phyloP scores from a whole-genome alignment of 768 basidiomycete species.

The Thelephora aurantiotincta region DNA sequence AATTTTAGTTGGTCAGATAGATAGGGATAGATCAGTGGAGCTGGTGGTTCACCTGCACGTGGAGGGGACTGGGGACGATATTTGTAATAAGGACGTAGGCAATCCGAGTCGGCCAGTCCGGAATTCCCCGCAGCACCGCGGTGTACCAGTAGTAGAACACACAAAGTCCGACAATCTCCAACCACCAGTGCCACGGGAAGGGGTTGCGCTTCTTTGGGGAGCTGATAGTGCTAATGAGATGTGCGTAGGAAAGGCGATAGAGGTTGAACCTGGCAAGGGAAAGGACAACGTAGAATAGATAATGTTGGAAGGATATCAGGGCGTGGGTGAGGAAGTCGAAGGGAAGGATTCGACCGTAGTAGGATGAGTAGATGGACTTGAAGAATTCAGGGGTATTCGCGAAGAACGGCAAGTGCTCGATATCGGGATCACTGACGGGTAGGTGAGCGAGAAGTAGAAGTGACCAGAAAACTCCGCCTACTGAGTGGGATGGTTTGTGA shows the following conservation, averaged over 20 bases:
- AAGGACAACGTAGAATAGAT: slow-evolving; percentile 85
- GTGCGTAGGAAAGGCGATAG: slow-evolving; percentile 74
- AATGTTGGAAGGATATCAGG: slow-evolving; percentile 73
- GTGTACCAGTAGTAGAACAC: slow-evolving; percentile 89
- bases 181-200: slow-evolving; percentile 63
- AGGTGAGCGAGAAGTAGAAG: slow-evolving; percentile 5
- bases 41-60: slow-evolving; percentile 62
- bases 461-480: slow-evolving; percentile 21
- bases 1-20: background rate
- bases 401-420: slow-evolving; percentile 85
- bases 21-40: slow-evolving; percentile 1
- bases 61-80: slow-evolving; percentile 76
- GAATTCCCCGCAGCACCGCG: slow-evolving; percentile 52
- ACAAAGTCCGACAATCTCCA: slow-evolving; percentile 62
- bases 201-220: slow-evolving; percentile 51
- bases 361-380: slow-evolving; percentile 79
- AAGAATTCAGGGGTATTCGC: slow-evolving; percentile 86
- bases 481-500: slow-evolving; percentile 97
- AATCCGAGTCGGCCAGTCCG: slow-evolving; percentile 54
- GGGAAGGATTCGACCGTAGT: slow-evolving; percentile 78
- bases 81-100: slow-evolving; percentile 77
- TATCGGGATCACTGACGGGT: slow-evolving; percentile 57
- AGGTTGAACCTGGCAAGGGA: slow-evolving; percentile 90
- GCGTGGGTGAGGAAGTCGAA: slow-evolving; percentile 58
- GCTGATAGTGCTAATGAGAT: slow-evolving; percentile 51